phyloP scores from a whole-genome alignment of 768 basidiomycete species.

The Gymnopilus dilepis region DNA sequence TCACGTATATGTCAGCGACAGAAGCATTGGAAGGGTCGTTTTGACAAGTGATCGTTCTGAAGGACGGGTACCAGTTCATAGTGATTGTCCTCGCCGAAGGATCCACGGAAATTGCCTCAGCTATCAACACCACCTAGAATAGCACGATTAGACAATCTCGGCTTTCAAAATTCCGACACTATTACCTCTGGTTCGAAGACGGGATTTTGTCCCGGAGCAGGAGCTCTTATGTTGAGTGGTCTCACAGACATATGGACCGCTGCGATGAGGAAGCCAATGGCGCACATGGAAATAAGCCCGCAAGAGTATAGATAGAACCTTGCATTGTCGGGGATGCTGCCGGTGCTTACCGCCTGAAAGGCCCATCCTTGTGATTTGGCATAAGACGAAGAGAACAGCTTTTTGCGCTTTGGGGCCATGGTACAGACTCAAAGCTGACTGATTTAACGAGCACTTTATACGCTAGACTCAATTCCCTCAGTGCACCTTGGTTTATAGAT shows the following conservation, averaged over 20 bases:
- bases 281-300: background rate
- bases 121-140: background rate
- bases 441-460: too few relatives aligned
- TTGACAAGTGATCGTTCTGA: background rate
- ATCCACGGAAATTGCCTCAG: conserved; percentile 1
- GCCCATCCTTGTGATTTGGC: background rate
- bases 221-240: background rate
- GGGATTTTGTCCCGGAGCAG: background rate
- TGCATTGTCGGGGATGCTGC: background rate
- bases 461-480: too few relatives aligned
- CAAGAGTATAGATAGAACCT: background rate
- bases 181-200: conserved; percentile 1
- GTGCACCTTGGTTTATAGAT: too few relatives aligned
- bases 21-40: background rate
- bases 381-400: too few relatives aligned
- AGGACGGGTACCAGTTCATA: conserved; percentile 9
- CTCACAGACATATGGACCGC: conserved; percentile 3
- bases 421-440: too few relatives aligned
- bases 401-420: too few relatives aligned
- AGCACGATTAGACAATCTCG: background rate
- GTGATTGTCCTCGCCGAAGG: background rate
- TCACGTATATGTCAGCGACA: conserved; percentile 1
- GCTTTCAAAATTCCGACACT: background rate
- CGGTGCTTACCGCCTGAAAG: background rate
- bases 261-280: background rate